Base-by-base conservation (phyloP, 176 grass and related monocot genomes). In the Pontederia crassipes region DNA sequence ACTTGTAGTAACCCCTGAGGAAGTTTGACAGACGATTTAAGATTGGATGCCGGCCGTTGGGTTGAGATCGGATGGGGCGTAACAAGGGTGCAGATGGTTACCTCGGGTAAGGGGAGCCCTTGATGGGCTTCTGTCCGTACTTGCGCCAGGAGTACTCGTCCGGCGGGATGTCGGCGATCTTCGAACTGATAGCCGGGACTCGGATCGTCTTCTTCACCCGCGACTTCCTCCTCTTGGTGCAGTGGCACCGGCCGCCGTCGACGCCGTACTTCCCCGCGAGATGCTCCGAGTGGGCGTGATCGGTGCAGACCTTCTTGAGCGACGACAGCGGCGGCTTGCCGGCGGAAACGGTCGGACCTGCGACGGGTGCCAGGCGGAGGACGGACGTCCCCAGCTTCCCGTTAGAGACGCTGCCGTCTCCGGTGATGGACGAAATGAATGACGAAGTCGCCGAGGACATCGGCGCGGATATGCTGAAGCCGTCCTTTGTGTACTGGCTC, bases 401-500 rank as follows among this genome's bases (percentile, higher is more conserved):
- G 58, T 60, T 60, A 26, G 58, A 60, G 58, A 60, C 28, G 58
- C 58, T 60, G 24, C 58, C 58, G 28, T 60, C 58, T 1, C 58
- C 58, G 13, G 58, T 60, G 28, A 60, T 15, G 26, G 58, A 60
- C 20, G 89, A 88, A 9, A 88, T 48, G 68, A 88, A 95, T 40
- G 85, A 95, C 15, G 89, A 88, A 54, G 73, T 88, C 45, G 57
- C 57, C 11, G 57, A 59, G 1, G 57, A 14, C 11, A 59, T 26
- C 24, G 27, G 27, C 4, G 28, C 27, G 24, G 57, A 59, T 24
- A 60, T 60, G 58, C 28, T 45, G 58, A 60, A 60, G 58, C 28
- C 14, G 26, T 60, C 58, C 26, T 28, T 32, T 4, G 58, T 14
- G 58, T 15, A 60, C 11, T 60, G 58, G 58, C 24, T 14, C 26